Evolutionary conservation across 306 rosid species (phyloP), one percentile per base, ranked within the genome.

Genomic region (Mucuna pruriens): DNA sequence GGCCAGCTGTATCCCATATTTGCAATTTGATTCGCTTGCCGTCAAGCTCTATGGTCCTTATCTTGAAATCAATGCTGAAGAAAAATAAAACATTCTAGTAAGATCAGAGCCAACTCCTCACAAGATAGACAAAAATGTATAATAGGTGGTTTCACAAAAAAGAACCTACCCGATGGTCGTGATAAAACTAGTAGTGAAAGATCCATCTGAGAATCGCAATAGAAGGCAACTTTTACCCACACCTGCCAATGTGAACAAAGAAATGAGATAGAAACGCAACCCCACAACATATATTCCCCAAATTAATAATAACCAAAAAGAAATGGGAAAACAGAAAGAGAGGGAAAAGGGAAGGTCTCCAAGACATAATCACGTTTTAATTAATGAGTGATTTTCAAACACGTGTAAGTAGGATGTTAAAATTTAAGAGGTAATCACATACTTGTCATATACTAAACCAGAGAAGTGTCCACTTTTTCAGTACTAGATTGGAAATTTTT

Each of bases 1-100:
- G 97, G 66, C 98, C 98, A 85, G 98, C 97, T 69, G 98, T 94
- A 83, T 94, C 98, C 98, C 98, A 94, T 82, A 94, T 92, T 91
- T 92, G 98, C 90, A 94, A 87, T 81, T 94, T 94, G 84, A 94
- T 92, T 75, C 98, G 89, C 79, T 92, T 94, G 61, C 91, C 90
- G 76, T 94, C 98, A 86, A 94, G 97, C 86, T 94, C 98, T 58
- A 94, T 91, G 58, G 98, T 94, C 94, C 97, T 90, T 89, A 94
- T 92, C 89, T 94, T 94, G 85, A 94, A 94, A 90, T 94, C 98
- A 88, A 94, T 92, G 74, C 97, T 92, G 91, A 79, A 65, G 78
- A 82, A 31, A 25, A 57, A 75, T 17, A 66, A 65, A 78, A 62
- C 85, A 86, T 34, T 54, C 57, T 13, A 69, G 52, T 80, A 73